Conservation (phyloP, 164 flowering plant genomes). For the Magnolia officinalis region DNA sequence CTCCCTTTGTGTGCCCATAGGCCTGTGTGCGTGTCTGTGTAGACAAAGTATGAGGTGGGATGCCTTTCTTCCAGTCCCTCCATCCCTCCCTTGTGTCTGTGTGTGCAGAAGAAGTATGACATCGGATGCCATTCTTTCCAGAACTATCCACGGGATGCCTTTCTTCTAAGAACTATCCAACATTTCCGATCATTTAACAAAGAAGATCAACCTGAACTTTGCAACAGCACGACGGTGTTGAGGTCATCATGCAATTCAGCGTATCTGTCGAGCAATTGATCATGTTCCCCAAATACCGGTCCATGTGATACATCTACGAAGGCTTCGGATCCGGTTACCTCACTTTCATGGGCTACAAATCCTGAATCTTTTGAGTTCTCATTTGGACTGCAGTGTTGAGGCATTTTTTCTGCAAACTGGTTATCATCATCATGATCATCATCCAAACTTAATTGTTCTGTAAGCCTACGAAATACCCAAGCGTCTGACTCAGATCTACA, state of each 20-base stretch:
- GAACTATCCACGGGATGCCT: background rate
- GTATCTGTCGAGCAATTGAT: slow-evolving; percentile 12
- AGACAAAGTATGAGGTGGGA: too few relatives aligned
- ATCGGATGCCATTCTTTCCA: too few relatives aligned
- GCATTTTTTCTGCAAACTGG: slow-evolving; percentile 25
- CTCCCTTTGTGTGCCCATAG: too few relatives aligned
- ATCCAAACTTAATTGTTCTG: slow-evolving; percentile 78
- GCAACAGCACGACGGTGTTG: slow-evolving; percentile 12
- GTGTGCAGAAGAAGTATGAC: too few relatives aligned
- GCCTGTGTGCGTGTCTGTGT: too few relatives aligned
- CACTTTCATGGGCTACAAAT: slow-evolving; percentile 21
- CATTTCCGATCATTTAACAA: background rate
- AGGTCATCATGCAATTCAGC: slow-evolving; percentile 23
- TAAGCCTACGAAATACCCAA: slow-evolving; percentile 57
- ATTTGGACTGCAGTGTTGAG: slow-evolving; percentile 24
- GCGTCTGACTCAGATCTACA: slow-evolving; percentile 39
- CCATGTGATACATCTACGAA: slow-evolving; percentile 6
- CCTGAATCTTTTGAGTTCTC: slow-evolving; percentile 30
- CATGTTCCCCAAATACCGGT: slow-evolving; percentile 16
- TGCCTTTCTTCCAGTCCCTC: too few relatives aligned
- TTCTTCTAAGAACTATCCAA: background rate
- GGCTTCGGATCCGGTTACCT: slow-evolving; percentile 16
- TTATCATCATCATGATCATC: slow-evolving; percentile 36
- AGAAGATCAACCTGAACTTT: slow-evolving; percentile 35
- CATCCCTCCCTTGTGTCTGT: too few relatives aligned